phyloP scores from a whole-genome alignment of 1,284 basidiomycete species.

The Apiotrichum sp. region DNA sequence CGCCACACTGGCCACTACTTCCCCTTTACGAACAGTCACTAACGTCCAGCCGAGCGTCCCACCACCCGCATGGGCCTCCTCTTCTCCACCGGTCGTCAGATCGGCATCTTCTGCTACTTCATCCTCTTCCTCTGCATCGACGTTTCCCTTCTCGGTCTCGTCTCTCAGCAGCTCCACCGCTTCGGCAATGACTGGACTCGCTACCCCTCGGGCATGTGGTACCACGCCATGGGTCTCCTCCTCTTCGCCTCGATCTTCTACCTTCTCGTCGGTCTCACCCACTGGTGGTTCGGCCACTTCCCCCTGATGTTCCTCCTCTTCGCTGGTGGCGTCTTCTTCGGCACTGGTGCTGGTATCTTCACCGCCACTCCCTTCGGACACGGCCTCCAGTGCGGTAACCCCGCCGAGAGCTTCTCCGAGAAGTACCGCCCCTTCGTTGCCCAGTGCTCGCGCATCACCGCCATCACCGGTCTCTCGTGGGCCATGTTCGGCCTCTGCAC shows the following conservation, averaged over 20 bases:
- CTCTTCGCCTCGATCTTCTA: slow-evolving; percentile 34
- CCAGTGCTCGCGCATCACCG: slow-evolving; percentile 30
- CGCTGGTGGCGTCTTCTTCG: slow-evolving; percentile 24
- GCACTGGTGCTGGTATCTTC: slow-evolving; percentile 35
- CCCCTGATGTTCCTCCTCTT: slow-evolving; percentile 22
- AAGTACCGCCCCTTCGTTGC: slow-evolving; percentile 24
- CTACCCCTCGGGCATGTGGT: slow-evolving; percentile 27
- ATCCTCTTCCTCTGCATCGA: slow-evolving; percentile 54
- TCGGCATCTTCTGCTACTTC: slow-evolving; percentile 51
- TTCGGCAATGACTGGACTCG: slow-evolving; percentile 21
- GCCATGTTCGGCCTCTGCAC: slow-evolving; percentile 35
- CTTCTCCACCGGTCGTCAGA: slow-evolving; percentile 25
- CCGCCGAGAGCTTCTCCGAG: slow-evolving; percentile 22
- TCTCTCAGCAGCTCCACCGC: slow-evolving; percentile 36
- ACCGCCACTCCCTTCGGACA: slow-evolving; percentile 38
- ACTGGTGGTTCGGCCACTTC: slow-evolving; percentile 24
- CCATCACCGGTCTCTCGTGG: slow-evolving; percentile 37
- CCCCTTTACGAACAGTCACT: not conserved
- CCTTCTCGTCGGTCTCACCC: slow-evolving; percentile 31
- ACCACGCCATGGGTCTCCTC: slow-evolving; percentile 31
- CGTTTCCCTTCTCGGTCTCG: slow-evolving; percentile 43
- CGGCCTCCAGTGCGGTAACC: slow-evolving; percentile 35
- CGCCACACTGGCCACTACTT: too few relatives aligned
- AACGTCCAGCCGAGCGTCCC: slow-evolving; percentile 5
- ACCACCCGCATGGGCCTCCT: slow-evolving; percentile 7